A percentile compares a stretch with the other conserved stretches of the same genome.
Evolutionary conservation across 495 filamentous ascomycete species (phyloP).

Genomic region (Xylaria intraflava): DNA sequence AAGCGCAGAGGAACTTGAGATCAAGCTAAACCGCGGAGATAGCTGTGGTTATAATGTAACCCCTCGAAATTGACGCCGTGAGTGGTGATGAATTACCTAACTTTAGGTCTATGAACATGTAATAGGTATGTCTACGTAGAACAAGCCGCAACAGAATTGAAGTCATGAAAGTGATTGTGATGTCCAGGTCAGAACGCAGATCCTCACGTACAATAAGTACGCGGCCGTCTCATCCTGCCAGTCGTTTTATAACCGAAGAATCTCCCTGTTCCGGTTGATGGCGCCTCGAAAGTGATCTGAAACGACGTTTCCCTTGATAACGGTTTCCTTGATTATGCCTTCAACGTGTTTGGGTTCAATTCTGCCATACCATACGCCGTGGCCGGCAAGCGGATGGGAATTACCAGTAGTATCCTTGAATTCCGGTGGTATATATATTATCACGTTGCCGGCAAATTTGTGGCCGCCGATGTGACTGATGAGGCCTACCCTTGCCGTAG

Average conservation of each 20-base stretch:
- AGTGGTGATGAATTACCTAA: not conserved
- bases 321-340: conserved; percentile 76
- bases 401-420: conserved; percentile 31
- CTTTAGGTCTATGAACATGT: too few relatives aligned
- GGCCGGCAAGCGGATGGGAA: conserved; percentile 60
- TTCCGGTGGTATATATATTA: conserved; percentile 72
- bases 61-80: not conserved
- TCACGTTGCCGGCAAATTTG: conserved; percentile 90
- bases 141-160: not conserved
- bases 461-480: conserved; percentile 91
- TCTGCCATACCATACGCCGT: conserved; percentile 89
- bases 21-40: too few relatives aligned
- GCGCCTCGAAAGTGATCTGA: conserved; percentile 68
- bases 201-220: too few relatives aligned
- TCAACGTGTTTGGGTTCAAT: conserved; percentile 82
- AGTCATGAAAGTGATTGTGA: not conserved
- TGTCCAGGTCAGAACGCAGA: too few relatives aligned
- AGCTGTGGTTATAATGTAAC: too few relatives aligned
- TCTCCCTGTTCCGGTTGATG: conserved; percentile 39
- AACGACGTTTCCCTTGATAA: conserved; percentile 65
- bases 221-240: too few relatives aligned
- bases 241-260: conserved; percentile 31
- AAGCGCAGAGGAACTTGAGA: too few relatives aligned
- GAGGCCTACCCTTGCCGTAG: conserved; percentile 55
- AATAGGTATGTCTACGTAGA: too few relatives aligned